Percentiles rank a stretch among this genome's conserved stretches.
Evolutionary conservation across 2,329 filamentous ascomycete species (phyloP).

Genomic region (Zymoseptoria ardabiliae): DNA sequence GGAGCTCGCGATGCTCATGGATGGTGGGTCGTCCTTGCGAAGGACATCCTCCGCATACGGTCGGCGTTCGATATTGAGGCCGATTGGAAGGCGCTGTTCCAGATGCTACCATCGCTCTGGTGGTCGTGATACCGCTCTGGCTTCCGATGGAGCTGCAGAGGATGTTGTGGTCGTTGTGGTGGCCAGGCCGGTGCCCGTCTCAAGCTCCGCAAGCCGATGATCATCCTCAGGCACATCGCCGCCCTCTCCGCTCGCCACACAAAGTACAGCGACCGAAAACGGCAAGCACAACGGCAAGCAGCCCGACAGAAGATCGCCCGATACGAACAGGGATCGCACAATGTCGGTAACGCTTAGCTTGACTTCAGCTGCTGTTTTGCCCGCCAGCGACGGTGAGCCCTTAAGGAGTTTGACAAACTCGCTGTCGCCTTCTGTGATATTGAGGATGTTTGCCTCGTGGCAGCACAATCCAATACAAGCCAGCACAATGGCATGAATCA

Average conservation of each 20-base stretch:
- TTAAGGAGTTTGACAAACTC: background rate
- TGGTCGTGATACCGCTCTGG: background rate
- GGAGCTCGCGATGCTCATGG: background rate
- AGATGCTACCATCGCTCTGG: background rate
- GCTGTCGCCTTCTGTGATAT: background rate
- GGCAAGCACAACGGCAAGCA: background rate
- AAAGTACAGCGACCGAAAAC: background rate
- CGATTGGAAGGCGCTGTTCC: background rate
- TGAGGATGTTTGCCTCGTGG: background rate
- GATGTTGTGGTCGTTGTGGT: background rate
- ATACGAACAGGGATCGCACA: background rate
- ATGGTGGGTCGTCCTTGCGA: background rate
- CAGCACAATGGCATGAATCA: background rate
- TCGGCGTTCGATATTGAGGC: background rate
- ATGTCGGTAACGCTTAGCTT: background rate
- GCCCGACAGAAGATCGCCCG: background rate
- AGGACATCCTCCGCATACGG: background rate
- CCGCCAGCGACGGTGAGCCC: background rate
- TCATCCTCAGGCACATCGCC: background rate
- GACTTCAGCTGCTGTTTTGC: background rate
- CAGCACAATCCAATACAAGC: background rate
- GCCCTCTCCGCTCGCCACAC: background rate
- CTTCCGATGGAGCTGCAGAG: background rate
- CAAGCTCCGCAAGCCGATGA: background rate
- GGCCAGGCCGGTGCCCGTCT: background rate